phyloP scores from a whole-genome alignment of 352 stramenopile species.

The Pythium dissimile region DNA sequence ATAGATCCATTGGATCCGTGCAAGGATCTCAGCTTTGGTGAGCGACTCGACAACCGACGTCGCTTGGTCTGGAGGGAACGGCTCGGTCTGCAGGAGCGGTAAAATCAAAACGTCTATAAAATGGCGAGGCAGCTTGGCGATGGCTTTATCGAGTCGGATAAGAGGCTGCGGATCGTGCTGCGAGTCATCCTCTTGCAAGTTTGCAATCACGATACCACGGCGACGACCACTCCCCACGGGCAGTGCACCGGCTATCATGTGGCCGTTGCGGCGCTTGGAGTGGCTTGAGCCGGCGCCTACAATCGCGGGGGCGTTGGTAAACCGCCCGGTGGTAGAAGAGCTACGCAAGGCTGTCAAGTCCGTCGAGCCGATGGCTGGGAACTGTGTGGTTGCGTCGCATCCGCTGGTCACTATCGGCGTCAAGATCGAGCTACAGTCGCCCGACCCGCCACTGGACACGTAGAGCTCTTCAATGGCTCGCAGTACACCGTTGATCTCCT shows the following conservation, averaged over 20 bases:
- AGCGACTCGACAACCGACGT: slow-evolving; percentile 25
- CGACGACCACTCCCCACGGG: slow-evolving; percentile 30
- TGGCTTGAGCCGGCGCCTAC: slow-evolving; percentile 9
- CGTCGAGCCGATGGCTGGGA: slow-evolving; percentile 12
- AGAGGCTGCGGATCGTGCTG: slow-evolving; percentile 14
- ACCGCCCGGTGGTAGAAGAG: slow-evolving; percentile 26
- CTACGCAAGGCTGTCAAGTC: neutral
- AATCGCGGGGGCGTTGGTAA: slow-evolving; percentile 19
- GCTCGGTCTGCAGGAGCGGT: slow-evolving; percentile 10
- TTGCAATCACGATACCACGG: slow-evolving; percentile 6
- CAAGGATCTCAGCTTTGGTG: slow-evolving; percentile 28
- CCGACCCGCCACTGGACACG: slow-evolving; percentile 18
- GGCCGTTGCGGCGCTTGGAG: slow-evolving; percentile 5
- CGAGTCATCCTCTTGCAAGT: neutral
- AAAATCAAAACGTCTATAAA: slow-evolving; percentile 31
- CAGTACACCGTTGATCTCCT: slow-evolving; percentile 32
- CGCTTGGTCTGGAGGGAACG: slow-evolving; percentile 15
- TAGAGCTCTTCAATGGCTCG: slow-evolving; percentile 40
- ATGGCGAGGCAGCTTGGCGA: slow-evolving; percentile 34
- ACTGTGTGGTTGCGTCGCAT: slow-evolving; percentile 26
- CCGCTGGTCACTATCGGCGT: neutral
- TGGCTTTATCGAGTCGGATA: slow-evolving; percentile 28
- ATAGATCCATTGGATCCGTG: slow-evolving; percentile 36
- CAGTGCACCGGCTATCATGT: neutral
- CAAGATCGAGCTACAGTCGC: neutral